Percentiles rank a stretch among this genome's conserved stretches.
phyloP scores from a whole-genome alignment of 2,329 filamentous ascomycete species.

The Xylariaceae sp. region DNA sequence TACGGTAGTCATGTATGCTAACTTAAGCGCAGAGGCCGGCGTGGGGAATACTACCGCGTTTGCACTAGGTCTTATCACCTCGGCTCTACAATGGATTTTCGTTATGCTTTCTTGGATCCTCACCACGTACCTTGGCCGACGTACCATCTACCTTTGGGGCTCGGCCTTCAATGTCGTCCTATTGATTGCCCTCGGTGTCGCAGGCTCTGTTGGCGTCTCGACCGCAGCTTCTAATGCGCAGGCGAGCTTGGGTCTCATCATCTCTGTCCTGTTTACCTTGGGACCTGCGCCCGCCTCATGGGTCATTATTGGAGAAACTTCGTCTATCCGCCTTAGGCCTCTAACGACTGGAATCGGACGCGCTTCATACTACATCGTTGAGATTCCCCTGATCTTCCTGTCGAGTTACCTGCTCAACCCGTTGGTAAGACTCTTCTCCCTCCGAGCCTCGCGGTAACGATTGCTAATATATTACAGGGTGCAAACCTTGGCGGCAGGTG shows the following conservation, averaged over 20 bases:
- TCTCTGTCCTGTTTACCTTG: slow-evolving; percentile 68
- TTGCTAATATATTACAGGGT: slow-evolving; percentile 28
- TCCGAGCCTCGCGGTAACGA: background rate
- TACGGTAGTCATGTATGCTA: background rate
- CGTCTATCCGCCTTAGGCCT: slow-evolving; percentile 66
- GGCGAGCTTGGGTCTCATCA: slow-evolving; percentile 67
- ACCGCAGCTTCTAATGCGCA: slow-evolving; percentile 57
- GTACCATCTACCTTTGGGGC: slow-evolving; percentile 28
- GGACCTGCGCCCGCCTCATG: slow-evolving; percentile 69
- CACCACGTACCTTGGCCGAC: slow-evolving; percentile 64
- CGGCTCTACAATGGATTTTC: slow-evolving; percentile 48
- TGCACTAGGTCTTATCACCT: slow-evolving; percentile 25
- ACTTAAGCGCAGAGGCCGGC: slow-evolving; percentile 59
- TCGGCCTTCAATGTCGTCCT: slow-evolving; percentile 19
- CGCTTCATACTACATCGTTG: slow-evolving; percentile 66
- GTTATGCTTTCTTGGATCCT: slow-evolving; percentile 73
- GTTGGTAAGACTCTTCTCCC: slow-evolving; percentile 32
- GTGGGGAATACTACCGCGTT: slow-evolving; percentile 52
- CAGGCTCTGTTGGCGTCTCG: slow-evolving; percentile 54
- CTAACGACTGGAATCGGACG: slow-evolving; percentile 71
- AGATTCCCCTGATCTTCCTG: slow-evolving; percentile 71
- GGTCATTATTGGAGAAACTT: slow-evolving; percentile 72
- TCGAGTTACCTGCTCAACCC: slow-evolving; percentile 66
- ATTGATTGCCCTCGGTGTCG: slow-evolving; percentile 55
- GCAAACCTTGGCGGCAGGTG: slow-evolving; percentile 58